Evolutionary conservation across 306 rosid species (phyloP).

Genomic region (Ziziphus jujuba): DNA sequence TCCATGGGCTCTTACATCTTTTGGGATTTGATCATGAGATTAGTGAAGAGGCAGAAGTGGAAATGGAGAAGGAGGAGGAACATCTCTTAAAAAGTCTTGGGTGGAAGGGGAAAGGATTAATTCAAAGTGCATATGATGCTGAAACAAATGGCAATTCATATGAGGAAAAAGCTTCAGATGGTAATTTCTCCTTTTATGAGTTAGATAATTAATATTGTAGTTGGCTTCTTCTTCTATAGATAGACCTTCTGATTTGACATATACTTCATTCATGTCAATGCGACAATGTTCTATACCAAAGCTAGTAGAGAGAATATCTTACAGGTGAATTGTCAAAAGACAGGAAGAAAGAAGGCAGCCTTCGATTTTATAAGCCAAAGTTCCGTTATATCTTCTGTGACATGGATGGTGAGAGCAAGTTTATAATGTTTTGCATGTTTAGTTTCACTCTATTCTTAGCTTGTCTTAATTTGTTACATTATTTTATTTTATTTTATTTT

Average conservation of each 20-base stretch:
- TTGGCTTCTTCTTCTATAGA: constrained; percentile 1
- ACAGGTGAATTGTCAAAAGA: constrained; percentile 73
- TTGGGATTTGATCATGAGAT: constrained; percentile 90
- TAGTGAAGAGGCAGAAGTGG: constrained; percentile 79
- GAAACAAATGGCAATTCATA: constrained; percentile 39
- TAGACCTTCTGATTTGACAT: neutral
- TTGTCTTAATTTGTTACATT: constrained; percentile 14
- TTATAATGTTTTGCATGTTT: neutral
- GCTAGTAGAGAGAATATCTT: constrained; percentile 46
- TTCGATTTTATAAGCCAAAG: constrained; percentile 80
- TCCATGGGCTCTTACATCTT: constrained; percentile 94
- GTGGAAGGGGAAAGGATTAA: constrained; percentile 88
- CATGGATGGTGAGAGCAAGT: constrained; percentile 79
- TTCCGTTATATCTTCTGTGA: constrained; percentile 90
- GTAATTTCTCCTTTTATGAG: constrained; percentile 29
- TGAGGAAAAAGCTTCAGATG: constrained; percentile 40
- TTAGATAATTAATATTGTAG: neutral
- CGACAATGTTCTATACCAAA: constrained; percentile 9
- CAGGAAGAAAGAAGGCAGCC: constrained; percentile 86
- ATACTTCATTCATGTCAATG: constrained; percentile 12
- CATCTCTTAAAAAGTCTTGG: constrained; percentile 66
- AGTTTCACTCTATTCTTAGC: constrained; percentile 19
- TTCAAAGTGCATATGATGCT: constrained; percentile 68
- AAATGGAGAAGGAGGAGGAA: constrained; percentile 92
- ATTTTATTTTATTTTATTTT: constrained; percentile 26